phyloP scores from a whole-genome alignment of 2,329 filamentous ascomycete species.

The Trichoderma breve region DNA sequence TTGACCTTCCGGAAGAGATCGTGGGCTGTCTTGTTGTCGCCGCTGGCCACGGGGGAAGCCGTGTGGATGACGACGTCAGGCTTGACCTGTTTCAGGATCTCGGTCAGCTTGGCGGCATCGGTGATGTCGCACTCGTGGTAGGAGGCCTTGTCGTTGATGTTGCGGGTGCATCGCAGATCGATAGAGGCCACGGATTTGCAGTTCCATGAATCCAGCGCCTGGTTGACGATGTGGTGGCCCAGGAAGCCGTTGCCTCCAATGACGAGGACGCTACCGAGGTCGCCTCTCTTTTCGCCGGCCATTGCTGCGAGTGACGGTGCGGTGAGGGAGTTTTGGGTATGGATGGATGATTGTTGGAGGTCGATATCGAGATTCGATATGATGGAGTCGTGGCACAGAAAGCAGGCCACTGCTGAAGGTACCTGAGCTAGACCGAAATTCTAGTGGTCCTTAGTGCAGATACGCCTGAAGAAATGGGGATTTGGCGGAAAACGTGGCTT shows the following conservation, averaged over 20 bases:
- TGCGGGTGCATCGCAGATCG: constrained; percentile 68
- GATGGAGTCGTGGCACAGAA: background rate
- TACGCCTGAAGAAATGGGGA: background rate
- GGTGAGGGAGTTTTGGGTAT: background rate
- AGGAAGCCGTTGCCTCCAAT: constrained; percentile 84
- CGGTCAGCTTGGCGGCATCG: constrained; percentile 57
- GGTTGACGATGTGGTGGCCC: constrained; percentile 76
- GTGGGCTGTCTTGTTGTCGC: constrained; percentile 52
- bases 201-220: constrained; percentile 57
- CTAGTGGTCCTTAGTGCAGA: background rate
- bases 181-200: constrained; percentile 63
- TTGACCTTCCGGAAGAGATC: constrained; percentile 78
- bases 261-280: constrained; percentile 69
- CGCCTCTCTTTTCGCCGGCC: constrained; percentile 26
- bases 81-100: constrained; percentile 62
- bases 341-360: background rate
- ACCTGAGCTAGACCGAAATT: background rate
- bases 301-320: background rate
- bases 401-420: background rate
- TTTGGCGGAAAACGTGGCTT: background rate
- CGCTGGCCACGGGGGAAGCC: constrained; percentile 65
- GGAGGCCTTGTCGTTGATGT: constrained; percentile 57
- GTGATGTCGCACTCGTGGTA: constrained; percentile 82
- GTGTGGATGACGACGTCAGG: constrained; percentile 91
- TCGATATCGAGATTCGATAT: background rate